Percentiles rank a stretch among this genome's conserved stretches.
These are phyloP conservation scores for Trichoderma reesei DNA, from an alignment of 495 filamentous ascomycete species.

Conservation along the genomic window DNA sequence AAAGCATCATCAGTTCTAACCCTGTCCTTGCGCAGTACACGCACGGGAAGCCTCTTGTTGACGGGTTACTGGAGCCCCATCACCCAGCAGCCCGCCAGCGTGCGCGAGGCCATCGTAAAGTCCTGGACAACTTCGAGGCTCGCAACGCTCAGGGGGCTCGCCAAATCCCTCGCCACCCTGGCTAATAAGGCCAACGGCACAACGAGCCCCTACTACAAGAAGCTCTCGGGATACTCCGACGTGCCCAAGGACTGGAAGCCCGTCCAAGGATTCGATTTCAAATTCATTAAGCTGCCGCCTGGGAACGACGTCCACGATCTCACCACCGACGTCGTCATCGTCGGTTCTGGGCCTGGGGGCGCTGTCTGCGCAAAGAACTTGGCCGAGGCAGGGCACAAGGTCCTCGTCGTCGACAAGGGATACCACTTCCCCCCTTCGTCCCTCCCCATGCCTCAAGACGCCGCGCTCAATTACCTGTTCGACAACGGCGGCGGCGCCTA, in stretches of 20 bases:
- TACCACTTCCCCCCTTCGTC: constrained; percentile 61
- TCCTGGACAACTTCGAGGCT: constrained; percentile 51
- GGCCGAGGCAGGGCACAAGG: constrained; percentile 60
- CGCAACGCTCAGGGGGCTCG: constrained; percentile 44
- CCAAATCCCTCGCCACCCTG: constrained; percentile 45
- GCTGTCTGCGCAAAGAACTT: constrained; percentile 73
- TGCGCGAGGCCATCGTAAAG: constrained; percentile 51
- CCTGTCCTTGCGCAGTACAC: constrained; percentile 39
- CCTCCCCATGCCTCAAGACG: constrained; percentile 59
- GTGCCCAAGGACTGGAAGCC: constrained; percentile 51
- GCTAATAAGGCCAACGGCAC: constrained; percentile 50
- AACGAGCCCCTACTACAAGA: constrained; percentile 45
- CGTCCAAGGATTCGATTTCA: constrained; percentile 35
- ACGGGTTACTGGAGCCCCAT: constrained; percentile 56
- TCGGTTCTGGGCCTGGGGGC: constrained; percentile 85
- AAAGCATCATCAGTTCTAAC: constrained; percentile 5
- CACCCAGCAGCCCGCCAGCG: constrained; percentile 49
- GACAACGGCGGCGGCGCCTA: constrained; percentile 48
- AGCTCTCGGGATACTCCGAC: constrained; percentile 52
- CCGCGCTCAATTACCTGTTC: constrained; percentile 51
- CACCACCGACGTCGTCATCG: constrained; percentile 72
- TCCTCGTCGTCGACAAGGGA: constrained; percentile 76
- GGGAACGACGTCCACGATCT: constrained; percentile 36
- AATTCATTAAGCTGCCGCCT: constrained; percentile 41
- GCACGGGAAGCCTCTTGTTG: constrained; percentile 54